Evolutionary conservation across 768 basidiomycete genomes (phyloP).

Genomic region (Boletus rufocinnamomeus): DNA sequence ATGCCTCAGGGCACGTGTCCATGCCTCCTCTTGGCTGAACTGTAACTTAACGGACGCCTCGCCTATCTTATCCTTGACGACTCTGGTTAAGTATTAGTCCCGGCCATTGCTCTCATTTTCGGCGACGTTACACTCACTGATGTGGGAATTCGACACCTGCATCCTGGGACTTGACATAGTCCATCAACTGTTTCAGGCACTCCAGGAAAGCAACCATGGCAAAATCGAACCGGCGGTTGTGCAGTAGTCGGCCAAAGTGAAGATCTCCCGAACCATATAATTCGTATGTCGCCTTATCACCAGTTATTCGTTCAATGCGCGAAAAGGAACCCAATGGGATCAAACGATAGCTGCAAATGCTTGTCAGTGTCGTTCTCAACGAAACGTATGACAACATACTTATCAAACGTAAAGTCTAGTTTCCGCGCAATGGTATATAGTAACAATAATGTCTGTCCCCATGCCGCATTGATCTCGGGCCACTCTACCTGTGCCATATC

Average conservation of each 20-base stretch:
- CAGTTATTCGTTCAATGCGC: constrained; percentile 78
- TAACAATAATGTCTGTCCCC: constrained; percentile 93
- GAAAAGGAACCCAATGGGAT: constrained; percentile 96
- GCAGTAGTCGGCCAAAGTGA: constrained; percentile 82
- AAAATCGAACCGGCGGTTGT: constrained; percentile 94
- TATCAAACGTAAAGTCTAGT: constrained; percentile 84
- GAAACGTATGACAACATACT: constrained; percentile 47
- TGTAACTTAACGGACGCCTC: constrained; percentile 93
- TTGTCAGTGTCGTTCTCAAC: constrained; percentile 12
- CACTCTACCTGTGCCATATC: constrained; percentile 77
- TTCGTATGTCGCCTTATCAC: constrained; percentile 86
- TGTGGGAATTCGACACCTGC: constrained; percentile 77
- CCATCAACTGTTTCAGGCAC: constrained; percentile 89
- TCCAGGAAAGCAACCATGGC: constrained; percentile 97
- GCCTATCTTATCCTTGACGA: constrained; percentile 93
- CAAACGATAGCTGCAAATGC: constrained; percentile 69
- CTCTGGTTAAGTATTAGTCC: constrained; percentile 44
- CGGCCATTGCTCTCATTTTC: neutral
- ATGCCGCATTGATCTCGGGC: constrained; percentile 98
- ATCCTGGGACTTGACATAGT: constrained; percentile 78
- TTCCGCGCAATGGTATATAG: constrained; percentile 91
- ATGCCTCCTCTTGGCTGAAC: constrained; percentile 92
- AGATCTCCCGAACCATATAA: constrained; percentile 94
- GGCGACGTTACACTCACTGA: constrained; percentile 58
- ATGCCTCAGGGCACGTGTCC: constrained; percentile 92